Evolutionary conservation across 2,329 filamentous ascomycete genomes (phyloP).

Genomic region (Alternaria ventricosa): DNA sequence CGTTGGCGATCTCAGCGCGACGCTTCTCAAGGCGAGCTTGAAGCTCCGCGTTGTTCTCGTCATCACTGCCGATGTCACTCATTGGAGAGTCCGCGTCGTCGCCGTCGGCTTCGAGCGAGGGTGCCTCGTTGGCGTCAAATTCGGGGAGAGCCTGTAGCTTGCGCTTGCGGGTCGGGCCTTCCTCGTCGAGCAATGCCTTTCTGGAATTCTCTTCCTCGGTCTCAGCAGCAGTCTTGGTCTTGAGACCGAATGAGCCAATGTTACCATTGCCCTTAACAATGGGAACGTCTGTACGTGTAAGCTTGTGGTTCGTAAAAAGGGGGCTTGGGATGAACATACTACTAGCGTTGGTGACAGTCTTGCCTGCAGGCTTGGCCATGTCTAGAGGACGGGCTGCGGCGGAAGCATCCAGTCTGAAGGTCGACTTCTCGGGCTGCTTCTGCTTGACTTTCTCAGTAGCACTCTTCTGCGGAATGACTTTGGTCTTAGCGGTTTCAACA

Average conservation of each 20-base stretch:
- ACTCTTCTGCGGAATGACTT: constrained; percentile 80
- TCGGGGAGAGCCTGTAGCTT: constrained; percentile 83
- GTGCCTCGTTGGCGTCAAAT: constrained; percentile 59
- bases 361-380: constrained; percentile 35
- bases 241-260: constrained; percentile 83
- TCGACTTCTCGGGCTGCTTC: constrained; percentile 53
- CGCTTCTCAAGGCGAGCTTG: constrained; percentile 79
- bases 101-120: constrained; percentile 39
- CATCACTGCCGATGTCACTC: constrained; percentile 81
- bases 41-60: constrained; percentile 83
- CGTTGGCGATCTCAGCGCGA: constrained; percentile 65
- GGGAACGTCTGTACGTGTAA: constrained; percentile 42
- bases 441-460: constrained; percentile 78
- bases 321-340: constrained; percentile 17
- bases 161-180: constrained; percentile 86
- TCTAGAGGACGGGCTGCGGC: constrained; percentile 38
- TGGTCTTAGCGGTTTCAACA: constrained; percentile 66
- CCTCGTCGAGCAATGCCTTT: constrained; percentile 80
- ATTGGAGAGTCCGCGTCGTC: constrained; percentile 76
- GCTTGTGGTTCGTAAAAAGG: background rate
- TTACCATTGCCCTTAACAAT: constrained; percentile 73
- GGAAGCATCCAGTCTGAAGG: constrained; percentile 46
- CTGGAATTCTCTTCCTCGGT: constrained; percentile 69
- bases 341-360: constrained; percentile 24
- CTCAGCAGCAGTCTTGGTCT: constrained; percentile 70